A percentile compares a stretch with the other conserved stretches of the same genome.
Evolutionary conservation across 495 filamentous ascomycete species (phyloP).

Genomic region (Staphylotrichum longicolle): DNA sequence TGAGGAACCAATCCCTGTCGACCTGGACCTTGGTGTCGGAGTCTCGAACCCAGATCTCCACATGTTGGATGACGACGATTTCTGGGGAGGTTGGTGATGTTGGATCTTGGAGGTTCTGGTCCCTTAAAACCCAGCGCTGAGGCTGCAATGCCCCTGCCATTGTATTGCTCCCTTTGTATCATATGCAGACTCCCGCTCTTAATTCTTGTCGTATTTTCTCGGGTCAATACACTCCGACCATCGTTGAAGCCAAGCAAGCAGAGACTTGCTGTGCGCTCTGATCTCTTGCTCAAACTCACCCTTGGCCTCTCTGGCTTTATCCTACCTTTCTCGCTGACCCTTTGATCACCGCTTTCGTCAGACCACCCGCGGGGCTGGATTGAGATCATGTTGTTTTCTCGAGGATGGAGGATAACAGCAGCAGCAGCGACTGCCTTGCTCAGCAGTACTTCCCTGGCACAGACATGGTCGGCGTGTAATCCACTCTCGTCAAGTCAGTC

Average conservation of each 20-base stretch:
- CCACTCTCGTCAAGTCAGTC: conserved; percentile 31
- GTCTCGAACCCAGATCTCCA: background rate
- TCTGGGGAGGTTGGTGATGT: conserved; percentile 18
- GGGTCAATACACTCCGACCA: conserved; percentile 9
- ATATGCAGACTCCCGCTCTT: background rate
- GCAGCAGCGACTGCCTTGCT: conserved; percentile 19
- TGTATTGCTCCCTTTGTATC: conserved; percentile 1
- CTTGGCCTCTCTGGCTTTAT: too few relatives aligned
- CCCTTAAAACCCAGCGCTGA: conserved; percentile 5
- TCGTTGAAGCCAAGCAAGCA: background rate
- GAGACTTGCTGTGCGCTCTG: too few relatives aligned
- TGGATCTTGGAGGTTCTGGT: background rate
- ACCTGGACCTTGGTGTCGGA: conserved; percentile 8
- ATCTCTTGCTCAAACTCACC: too few relatives aligned
- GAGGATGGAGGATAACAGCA: conserved; percentile 25
- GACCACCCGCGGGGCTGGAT: too few relatives aligned
- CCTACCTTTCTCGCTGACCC: too few relatives aligned
- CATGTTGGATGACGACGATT: conserved; percentile 17
- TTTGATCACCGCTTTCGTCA: too few relatives aligned
- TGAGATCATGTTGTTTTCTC: conserved; percentile 18
- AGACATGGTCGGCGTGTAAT: conserved; percentile 40
- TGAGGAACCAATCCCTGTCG: conserved; percentile 8
- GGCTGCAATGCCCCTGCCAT: background rate
- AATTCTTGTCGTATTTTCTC: background rate
- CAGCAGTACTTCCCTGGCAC: conserved; percentile 21